Conservation (phyloP, 306 rosid genomes). For the Acacia acuminata region DNA sequence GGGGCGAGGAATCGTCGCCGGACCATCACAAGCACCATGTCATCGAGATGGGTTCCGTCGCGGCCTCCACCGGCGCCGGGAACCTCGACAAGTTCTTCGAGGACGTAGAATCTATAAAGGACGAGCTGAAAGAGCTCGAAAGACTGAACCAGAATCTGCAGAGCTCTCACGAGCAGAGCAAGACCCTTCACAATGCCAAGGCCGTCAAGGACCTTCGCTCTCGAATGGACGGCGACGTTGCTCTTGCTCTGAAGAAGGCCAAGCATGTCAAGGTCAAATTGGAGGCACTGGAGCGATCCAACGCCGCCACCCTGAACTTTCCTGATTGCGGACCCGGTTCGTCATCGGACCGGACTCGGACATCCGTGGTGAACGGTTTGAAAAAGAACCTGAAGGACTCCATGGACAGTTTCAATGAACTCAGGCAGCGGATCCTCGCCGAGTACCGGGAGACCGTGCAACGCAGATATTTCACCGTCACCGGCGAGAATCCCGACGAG, state of each 20-base stretch:
- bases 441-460: constrained; percentile 75
- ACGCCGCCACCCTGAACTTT: constrained; percentile 61
- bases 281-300: constrained; percentile 69
- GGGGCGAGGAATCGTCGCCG: constrained; percentile 43
- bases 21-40: constrained; percentile 46
- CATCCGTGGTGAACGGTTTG: constrained; percentile 61
- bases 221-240: constrained; percentile 66
- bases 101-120: constrained; percentile 65
- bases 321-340: constrained; percentile 74
- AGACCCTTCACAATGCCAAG: constrained; percentile 66
- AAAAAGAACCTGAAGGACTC: constrained; percentile 69
- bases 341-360: constrained; percentile 68
- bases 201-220: constrained; percentile 71
- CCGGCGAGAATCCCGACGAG: constrained; percentile 77
- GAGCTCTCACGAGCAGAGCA: constrained; percentile 59
- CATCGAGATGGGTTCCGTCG: constrained; percentile 48
- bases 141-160: constrained; percentile 45
- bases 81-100: constrained; percentile 61
- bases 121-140: constrained; percentile 67
- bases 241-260: constrained; percentile 66
- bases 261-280: constrained; percentile 63
- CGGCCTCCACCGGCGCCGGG: constrained; percentile 27
- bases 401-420: constrained; percentile 60
- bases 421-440: constrained; percentile 55
- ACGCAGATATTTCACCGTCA: constrained; percentile 70